These are phyloP conservation scores for Exobasidium cylindrosporum DNA, from an alignment of 1,284 basidiomycete genomes.

Conservation along the genomic window DNA sequence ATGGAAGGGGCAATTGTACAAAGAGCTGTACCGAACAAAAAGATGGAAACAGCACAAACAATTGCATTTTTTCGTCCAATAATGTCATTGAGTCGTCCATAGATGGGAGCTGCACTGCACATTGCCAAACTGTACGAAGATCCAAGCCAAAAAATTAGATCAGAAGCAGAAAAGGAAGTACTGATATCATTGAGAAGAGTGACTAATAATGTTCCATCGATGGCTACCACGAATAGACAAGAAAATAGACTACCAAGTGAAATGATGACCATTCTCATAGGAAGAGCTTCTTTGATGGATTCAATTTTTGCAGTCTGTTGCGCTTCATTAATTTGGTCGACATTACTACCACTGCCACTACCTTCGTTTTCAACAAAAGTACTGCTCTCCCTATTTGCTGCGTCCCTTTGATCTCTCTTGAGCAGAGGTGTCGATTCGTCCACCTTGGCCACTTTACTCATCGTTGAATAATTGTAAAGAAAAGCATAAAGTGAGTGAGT, in stretches of 20 bases:
- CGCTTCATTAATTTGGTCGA: not conserved
- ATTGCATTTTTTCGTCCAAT: slow-evolving; percentile 16
- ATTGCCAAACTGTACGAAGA: not conserved
- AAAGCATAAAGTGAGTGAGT: no score
- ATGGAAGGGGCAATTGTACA: slow-evolving; percentile 15
- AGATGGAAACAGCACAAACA: slow-evolving; percentile 12
- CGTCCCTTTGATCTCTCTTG: not conserved
- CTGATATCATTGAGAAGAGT: not conserved
- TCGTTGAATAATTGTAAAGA: not conserved
- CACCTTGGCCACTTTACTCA: not conserved
- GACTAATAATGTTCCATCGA: not conserved
- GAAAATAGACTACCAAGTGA: not conserved
- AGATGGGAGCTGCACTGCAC: slow-evolving; percentile 8
- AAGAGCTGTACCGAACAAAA: slow-evolving; percentile 19
- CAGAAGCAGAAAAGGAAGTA: not conserved
- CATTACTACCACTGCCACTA: no score
- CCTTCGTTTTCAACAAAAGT: not conserved
- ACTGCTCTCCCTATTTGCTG: no score
- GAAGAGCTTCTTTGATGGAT: not conserved
- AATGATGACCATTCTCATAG: not conserved
- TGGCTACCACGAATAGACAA: not conserved
- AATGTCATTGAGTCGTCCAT: slow-evolving; percentile 19
- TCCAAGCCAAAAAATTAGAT: slow-evolving; percentile 2
- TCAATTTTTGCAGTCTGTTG: not conserved
- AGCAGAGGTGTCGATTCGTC: not conserved